Percentiles rank a stretch among this genome's conserved stretches.
phyloP scores from a whole-genome alignment of 129 eudicot genomes.

The Daucus carota region DH1_v3.0 NC_030384.2:24674501-24675000 shows the following conservation, averaged over 20 bases:
- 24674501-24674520: constrained; percentile 15
- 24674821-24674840: constrained; percentile 49
- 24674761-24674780: constrained; percentile 13
- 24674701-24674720: constrained; percentile 11
- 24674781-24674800: constrained; percentile 55
- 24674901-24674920: constrained; percentile 38
- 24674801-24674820: constrained; percentile 57
- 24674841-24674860: constrained; percentile 46
- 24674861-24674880: constrained; percentile 61
- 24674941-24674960: neutral
- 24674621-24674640: constrained; percentile 88
- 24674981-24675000: constrained; percentile 32
- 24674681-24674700: constrained; percentile 63
- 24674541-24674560: constrained; percentile 99
- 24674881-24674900: constrained; percentile 64
- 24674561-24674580: constrained; percentile 73
- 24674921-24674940: neutral
- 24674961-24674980: neutral
- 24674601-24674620: constrained; percentile 64
- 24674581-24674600: constrained; percentile 68
- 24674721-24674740: neutral
- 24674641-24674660: constrained; percentile 61
- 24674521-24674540: constrained; percentile 66
- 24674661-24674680: constrained; percentile 53
- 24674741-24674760: neutral